Evolutionary conservation across 2,329 filamentous ascomycete species (phyloP), one percentile per base, ranked within the genome.

Genomic region (Scytalidium lignicola): DNA sequence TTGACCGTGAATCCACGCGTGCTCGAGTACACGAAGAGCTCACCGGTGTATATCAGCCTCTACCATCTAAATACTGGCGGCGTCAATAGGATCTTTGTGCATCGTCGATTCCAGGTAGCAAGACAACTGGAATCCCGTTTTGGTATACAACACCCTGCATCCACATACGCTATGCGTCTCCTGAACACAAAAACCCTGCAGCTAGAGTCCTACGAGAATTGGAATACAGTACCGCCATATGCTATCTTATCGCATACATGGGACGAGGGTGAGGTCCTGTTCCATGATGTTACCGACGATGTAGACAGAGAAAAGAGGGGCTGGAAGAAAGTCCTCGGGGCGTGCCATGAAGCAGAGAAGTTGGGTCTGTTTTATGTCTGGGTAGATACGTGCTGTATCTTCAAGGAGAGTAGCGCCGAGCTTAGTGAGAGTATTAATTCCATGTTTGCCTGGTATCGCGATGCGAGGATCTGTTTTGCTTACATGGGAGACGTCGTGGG

Each of bases 391-490:
- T 55, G 52, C 51, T 53, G 51, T 39, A 55, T 55, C 44, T 48
- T 54, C 22, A 55, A 55, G 29, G 47, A 29, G 8, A 53, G 44
- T 41, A 53, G 51, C 18, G 42, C 52, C 9, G 52, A 55, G 43
- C 51, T 55, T 47, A 26, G 40, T 43, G 44, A 58, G 42, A 54
- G 56, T 26, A 56, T 60, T 39, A 60, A 56, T 26, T 59, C 54
- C 15, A 59, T 59, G 53, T 59, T 56, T 47, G 47, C 50, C 41
- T 60, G 54, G 57, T 60, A 60, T 29, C 39, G 41, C 8, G 28
- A 54, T 12, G 48, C 58, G 4, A n/a, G 32, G n/a, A 37, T 37
- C 15, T 37, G 32, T 13, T 37, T 37, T 37, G 32, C 32, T 13
- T 37, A 37, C 32, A 37, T 37, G 32, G 32, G 32, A 5, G 32